A percentile compares a stretch with the other conserved stretches of the same genome.
Evolutionary conservation across 2,329 filamentous ascomycete species (phyloP).

Genomic region (Botrytis aclada): DNA sequence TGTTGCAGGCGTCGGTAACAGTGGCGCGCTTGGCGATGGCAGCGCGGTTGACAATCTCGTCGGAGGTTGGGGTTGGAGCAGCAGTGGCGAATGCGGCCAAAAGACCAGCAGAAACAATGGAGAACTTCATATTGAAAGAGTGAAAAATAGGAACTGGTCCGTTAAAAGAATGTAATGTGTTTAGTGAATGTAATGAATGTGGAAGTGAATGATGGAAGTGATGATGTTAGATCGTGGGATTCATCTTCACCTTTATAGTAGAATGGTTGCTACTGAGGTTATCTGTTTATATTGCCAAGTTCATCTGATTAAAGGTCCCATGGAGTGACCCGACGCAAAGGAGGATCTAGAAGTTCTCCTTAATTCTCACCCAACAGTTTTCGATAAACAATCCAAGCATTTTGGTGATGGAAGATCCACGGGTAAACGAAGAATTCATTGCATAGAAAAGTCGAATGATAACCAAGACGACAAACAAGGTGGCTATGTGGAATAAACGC

Average conservation of each 20-base stretch:
- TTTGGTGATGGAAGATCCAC: background rate
- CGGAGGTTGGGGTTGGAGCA: conserved; percentile 15
- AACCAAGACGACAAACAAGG: background rate
- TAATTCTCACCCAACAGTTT: background rate
- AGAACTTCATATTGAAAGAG: conserved; percentile 17
- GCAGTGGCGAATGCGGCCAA: conserved; percentile 15
- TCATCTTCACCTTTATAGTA: background rate
- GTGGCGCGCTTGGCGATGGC: conserved; percentile 45
- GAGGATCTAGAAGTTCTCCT: conserved; percentile 2
- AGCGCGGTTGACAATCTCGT: conserved; percentile 18
- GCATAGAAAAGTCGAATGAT: background rate
- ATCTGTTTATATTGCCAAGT: background rate
- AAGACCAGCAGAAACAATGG: conserved; percentile 13
- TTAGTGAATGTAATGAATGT: background rate
- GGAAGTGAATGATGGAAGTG: conserved; percentile 1
- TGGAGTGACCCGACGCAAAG: background rate
- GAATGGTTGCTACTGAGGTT: background rate
- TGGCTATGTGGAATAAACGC: background rate
- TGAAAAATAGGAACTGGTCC: background rate
- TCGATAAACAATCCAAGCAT: background rate
- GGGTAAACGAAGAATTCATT: background rate
- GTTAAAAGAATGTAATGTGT: background rate
- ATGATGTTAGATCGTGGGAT: background rate
- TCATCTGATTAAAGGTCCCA: background rate
- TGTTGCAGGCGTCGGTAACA: conserved; percentile 32